These are phyloP conservation scores for Ulvella scutata DNA, from an alignment of 139 green algal genomes.

Conservation along the genomic window DNA sequence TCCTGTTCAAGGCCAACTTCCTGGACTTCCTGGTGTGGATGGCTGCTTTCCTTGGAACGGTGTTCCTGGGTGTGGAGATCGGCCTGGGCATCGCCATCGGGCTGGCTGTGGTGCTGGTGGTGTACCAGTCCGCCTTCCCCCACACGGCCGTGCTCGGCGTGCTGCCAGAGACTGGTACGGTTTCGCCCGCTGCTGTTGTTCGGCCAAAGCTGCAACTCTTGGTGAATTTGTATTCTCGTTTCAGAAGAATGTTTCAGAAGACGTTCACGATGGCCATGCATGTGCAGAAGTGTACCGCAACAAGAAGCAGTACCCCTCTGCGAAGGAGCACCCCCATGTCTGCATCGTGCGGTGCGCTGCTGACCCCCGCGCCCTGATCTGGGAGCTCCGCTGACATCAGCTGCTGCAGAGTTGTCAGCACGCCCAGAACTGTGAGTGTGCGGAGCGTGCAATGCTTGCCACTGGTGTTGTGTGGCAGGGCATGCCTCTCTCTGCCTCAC, in stretches of 20 bases:
- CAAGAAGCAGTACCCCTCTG: constrained; percentile 60
- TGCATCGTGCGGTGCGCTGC: neutral
- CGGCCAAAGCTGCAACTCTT: neutral
- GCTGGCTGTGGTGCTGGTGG: constrained; percentile 36
- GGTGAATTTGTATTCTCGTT: neutral
- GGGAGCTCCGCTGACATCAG: too few species aligned
- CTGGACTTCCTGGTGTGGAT: constrained; percentile 46
- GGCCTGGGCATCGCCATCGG: constrained; percentile 55
- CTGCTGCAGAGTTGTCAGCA: too few species aligned
- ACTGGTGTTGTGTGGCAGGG: too few species aligned
- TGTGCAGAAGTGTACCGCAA: constrained; percentile 41
- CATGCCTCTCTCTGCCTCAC: too few species aligned
- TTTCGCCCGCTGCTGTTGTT: neutral
- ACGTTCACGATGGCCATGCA: constrained; percentile 13
- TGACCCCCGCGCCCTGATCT: too few species aligned
- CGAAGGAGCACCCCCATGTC: constrained; percentile 13
- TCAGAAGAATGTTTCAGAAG: constrained; percentile 11
- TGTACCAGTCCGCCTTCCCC: constrained; percentile 52
- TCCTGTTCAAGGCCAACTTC: constrained; percentile 37
- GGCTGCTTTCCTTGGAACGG: constrained; percentile 20
- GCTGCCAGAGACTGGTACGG: constrained; percentile 36
- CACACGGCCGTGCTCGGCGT: constrained; percentile 64
- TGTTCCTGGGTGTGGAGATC: constrained; percentile 50
- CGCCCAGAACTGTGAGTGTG: too few species aligned
- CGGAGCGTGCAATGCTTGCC: too few species aligned